These are phyloP conservation scores for Jackrogersella multiformis DNA, from an alignment of 495 filamentous ascomycete species.

Conservation along the genomic window DNA sequence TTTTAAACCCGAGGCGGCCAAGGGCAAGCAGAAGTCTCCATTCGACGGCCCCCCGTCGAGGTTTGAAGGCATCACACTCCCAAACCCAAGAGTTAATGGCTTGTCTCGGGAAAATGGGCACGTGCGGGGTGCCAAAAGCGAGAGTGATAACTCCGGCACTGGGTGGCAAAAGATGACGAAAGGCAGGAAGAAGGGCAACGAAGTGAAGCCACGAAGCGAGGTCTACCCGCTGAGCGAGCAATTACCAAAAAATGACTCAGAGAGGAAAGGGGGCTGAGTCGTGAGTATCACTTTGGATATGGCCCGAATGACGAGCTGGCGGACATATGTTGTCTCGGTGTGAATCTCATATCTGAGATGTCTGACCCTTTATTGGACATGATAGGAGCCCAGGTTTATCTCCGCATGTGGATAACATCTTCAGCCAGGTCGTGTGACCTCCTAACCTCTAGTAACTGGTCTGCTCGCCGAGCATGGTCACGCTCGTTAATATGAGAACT, in stretches of 20 bases:
- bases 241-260: conserved; percentile 58
- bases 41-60: conserved; percentile 29
- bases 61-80: conserved; percentile 32
- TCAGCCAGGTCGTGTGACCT: conserved; percentile 15
- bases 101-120: conserved; percentile 56
- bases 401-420: conserved; percentile 24
- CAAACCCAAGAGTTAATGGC: conserved; percentile 51
- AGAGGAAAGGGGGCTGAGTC: conserved; percentile 63
- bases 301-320: conserved; percentile 15
- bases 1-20: conserved; percentile 47
- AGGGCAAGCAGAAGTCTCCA: conserved; percentile 39
- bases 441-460: conserved; percentile 3
- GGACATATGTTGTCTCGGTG: conserved; percentile 19
- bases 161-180: conserved; percentile 59
- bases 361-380: conserved; percentile 35
- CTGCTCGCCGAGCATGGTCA: conserved; percentile 9
- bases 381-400: conserved; percentile 33
- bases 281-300: conserved; percentile 39
- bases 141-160: conserved; percentile 50
- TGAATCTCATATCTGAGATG: conserved; percentile 31
- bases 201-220: conserved; percentile 48
- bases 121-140: conserved; percentile 58
- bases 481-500: conserved; percentile 8
- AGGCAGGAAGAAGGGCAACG: conserved; percentile 57
- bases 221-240: conserved; percentile 55